Base-by-base conservation (phyloP, 768 basidiomycete genomes). In the Termitomyces sp. region DNA sequence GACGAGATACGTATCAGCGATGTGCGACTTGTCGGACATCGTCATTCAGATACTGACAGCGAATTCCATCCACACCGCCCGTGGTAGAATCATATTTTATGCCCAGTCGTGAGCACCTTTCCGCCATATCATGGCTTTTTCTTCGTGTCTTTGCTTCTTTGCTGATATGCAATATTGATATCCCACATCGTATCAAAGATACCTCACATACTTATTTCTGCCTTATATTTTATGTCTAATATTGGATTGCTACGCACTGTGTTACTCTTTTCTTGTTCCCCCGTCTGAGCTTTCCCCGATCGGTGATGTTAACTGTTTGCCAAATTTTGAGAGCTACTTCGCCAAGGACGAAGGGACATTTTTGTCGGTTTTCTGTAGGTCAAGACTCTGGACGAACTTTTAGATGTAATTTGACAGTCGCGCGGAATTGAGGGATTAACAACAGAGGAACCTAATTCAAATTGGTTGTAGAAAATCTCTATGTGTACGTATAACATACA, bases 41-140 rank as follows among this genome's bases (percentile, higher is more conserved):
- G 67, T 40, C 69, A 66, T 33, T 64, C 65, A 2, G 63, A 69
- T 43, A 68, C 67, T 52, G 76, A 77, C 58, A 72, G 73, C 46
- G 77, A 78, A 61, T 68, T 60, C 47, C 73, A 73, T 43, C 79
- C 79, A 4, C 67, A 76, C 45, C 68, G 80, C 38, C 80, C 79
- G 59, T 82, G 80, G 80, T 81, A 68, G 69, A 18, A 38, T 55
- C 40, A 41, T 26, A 46, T 35, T 54, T 24, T 24, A n/a, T 28
- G 24, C 48, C 57, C 46, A 5, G 30, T 46, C 18, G 49, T 33
- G 36, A 41, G 38, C 5, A 36, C 20, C 36, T 22, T 36, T 6
- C 11, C 20, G 46, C 10, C 51, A 14, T 30, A 18, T 20, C 33
- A 35, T 43, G 47, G 20, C 16, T 28, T 44, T 56, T 30, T 1